A percentile compares a stretch with the other conserved stretches of the same genome.
phyloP scores from a whole-genome alignment of 768 basidiomycete species.

The Melanogaster broomeanus region DNA sequence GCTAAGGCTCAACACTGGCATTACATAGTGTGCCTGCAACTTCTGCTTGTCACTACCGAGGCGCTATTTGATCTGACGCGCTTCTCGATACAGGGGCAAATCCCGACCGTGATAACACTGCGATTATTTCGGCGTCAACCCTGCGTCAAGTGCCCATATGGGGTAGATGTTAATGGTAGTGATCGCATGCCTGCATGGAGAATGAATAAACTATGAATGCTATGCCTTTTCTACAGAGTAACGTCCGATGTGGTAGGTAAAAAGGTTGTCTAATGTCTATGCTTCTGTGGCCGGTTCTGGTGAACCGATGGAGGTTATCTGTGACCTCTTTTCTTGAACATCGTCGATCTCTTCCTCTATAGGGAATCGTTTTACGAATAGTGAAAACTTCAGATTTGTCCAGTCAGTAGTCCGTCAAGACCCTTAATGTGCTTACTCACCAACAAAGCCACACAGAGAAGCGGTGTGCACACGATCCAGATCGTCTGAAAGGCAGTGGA shows the following conservation, averaged over 20 bases:
- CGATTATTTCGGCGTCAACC: too few relatives aligned
- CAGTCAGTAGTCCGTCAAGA: slow-evolving; percentile 7
- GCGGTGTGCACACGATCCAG: slow-evolving; percentile 74
- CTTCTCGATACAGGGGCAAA: too few relatives aligned
- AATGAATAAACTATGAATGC: not conserved
- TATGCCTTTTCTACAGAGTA: slow-evolving; percentile 12
- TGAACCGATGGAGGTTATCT: slow-evolving; percentile 6
- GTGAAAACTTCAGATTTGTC: slow-evolving; percentile 22
- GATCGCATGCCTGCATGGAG: not conserved
- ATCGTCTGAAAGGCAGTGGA: slow-evolving; percentile 50
- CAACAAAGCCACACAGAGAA: slow-evolving; percentile 63
- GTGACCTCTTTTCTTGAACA: slow-evolving; percentile 20
- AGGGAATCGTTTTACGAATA: slow-evolving; percentile 29
- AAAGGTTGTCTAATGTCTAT: slow-evolving; percentile 13
- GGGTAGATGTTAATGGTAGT: not conserved
- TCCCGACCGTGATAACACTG: too few relatives aligned
- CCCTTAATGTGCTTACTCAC: slow-evolving; percentile 37
- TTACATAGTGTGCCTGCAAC: too few relatives aligned
- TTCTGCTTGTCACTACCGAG: too few relatives aligned
- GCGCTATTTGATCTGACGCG: too few relatives aligned
- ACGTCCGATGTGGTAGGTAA: slow-evolving; percentile 10
- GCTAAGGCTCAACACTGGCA: too few relatives aligned
- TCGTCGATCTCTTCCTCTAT: slow-evolving; percentile 20
- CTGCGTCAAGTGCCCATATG: not conserved
- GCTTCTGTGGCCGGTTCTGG: slow-evolving; percentile 11